Conservation (phyloP, 768 basidiomycete species). For the Asterophora parasitica region DNA sequence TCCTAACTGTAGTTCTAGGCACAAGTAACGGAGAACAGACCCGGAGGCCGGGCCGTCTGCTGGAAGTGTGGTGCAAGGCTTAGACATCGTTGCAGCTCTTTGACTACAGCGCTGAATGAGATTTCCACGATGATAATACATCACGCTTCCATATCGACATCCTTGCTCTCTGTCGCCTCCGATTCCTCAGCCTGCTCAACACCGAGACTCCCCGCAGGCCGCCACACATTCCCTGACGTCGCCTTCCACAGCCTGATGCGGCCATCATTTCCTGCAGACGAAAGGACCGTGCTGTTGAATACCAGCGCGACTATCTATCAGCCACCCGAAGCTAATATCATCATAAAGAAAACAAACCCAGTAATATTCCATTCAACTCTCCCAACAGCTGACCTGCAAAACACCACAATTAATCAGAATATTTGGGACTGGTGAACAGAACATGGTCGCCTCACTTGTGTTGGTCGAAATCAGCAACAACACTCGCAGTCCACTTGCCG, state of each 20-base stretch:
- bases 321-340: not conserved
- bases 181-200: constrained; percentile 63
- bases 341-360: constrained; percentile 42
- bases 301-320: constrained; percentile 2
- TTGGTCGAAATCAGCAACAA: constrained; percentile 85
- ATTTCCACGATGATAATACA: not conserved
- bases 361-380: constrained; percentile 95
- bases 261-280: constrained; percentile 81
- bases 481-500: constrained; percentile 62
- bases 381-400: constrained; percentile 61
- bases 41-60: too few species aligned
- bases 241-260: constrained; percentile 83
- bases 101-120: too few species aligned
- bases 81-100: too few species aligned
- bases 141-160: constrained; percentile 40
- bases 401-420: not conserved
- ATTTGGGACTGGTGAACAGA: not conserved
- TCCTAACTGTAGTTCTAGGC: too few species aligned
- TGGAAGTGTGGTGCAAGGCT: too few species aligned
- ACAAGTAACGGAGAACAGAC: too few species aligned
- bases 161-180: constrained; percentile 28
- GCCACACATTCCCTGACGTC: constrained; percentile 79
- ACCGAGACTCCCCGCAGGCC: constrained; percentile 75
- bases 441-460: constrained; percentile 51
- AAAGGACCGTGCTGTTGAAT: constrained; percentile 65